These are phyloP conservation scores for Crithidia bombi DNA, from an alignment of 208 protist genomes.

Conservation along the genomic window DNA sequence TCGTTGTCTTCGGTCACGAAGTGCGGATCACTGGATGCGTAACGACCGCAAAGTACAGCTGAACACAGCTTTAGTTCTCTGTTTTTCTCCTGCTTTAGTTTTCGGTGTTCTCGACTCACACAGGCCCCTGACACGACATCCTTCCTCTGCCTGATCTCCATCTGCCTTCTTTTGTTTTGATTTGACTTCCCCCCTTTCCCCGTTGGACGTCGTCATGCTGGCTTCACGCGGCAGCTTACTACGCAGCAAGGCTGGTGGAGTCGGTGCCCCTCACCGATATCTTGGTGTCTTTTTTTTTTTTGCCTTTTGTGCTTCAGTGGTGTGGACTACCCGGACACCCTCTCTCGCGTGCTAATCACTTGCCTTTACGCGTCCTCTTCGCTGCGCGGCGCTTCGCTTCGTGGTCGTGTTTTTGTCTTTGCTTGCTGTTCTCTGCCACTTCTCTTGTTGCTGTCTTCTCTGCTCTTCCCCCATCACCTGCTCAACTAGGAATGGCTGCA, in stretches of 20 bases:
- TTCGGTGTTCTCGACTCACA: too few species aligned
- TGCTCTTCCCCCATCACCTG: neutral
- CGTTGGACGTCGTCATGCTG: too few species aligned
- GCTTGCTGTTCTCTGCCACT: neutral
- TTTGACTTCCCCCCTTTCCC: too few species aligned
- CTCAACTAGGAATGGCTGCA: neutral
- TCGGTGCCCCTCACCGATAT: neutral
- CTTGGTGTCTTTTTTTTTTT: constrained; percentile 19
- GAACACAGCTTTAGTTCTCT: too few species aligned
- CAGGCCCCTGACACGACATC: too few species aligned
- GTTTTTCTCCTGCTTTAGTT: too few species aligned
- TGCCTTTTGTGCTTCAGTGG: constrained; percentile 13
- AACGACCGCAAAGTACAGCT: too few species aligned
- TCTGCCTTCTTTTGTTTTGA: neutral
- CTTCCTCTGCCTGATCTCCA: neutral
- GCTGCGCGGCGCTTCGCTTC: too few species aligned
- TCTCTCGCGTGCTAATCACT: neutral
- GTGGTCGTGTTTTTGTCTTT: neutral
- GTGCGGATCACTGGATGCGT: too few species aligned
- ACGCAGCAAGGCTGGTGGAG: neutral
- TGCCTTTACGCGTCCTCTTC: neutral
- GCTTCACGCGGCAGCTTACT: too few species aligned
- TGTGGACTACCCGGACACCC: too few species aligned
- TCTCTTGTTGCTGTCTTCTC: neutral
- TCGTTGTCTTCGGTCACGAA: too few species aligned